A percentile compares a stretch with the other conserved stretches of the same genome.
phyloP scores from a whole-genome alignment of 2,329 filamentous ascomycete genomes.

The Verticillium albo-atrum region DNA sequence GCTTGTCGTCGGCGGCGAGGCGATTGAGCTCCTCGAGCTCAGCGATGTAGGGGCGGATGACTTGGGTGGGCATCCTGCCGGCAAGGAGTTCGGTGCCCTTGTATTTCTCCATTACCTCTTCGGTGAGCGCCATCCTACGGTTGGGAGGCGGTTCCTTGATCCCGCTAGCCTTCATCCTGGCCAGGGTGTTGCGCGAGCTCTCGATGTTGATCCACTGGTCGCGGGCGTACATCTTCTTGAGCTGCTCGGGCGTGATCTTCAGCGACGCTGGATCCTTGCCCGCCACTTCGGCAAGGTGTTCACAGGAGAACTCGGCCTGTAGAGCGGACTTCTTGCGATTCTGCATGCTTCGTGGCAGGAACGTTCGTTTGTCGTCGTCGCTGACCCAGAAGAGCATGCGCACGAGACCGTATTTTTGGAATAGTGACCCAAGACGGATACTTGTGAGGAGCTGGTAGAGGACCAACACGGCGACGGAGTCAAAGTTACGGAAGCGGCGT shows the following conservation, averaged over 20 bases:
- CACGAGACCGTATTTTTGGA: slow-evolving; percentile 75
- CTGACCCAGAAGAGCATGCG: slow-evolving; percentile 73
- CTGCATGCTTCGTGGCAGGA: slow-evolving; percentile 58
- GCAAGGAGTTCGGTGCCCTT: slow-evolving; percentile 12
- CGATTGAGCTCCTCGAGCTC: slow-evolving; percentile 35
- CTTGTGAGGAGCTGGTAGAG: slow-evolving; percentile 57
- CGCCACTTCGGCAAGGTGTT: slow-evolving; percentile 56
- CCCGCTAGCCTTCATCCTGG: slow-evolving; percentile 41
- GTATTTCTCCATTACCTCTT: slow-evolving; percentile 14
- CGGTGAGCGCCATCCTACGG: slow-evolving; percentile 32
- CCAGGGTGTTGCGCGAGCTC: slow-evolving; percentile 32
- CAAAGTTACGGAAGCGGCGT: slow-evolving; percentile 43
- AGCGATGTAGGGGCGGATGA: slow-evolving; percentile 35
- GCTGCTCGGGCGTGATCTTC: slow-evolving; percentile 6
- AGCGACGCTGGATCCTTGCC: slow-evolving; percentile 23
- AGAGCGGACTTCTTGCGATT: slow-evolving; percentile 53
- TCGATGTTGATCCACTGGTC: slow-evolving; percentile 44
- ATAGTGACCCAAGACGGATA: slow-evolving; percentile 52
- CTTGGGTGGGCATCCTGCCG: slow-evolving; percentile 18
- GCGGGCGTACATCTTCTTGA: slow-evolving; percentile 26
- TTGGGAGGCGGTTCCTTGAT: slow-evolving; percentile 42
- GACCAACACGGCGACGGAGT: slow-evolving; percentile 53
- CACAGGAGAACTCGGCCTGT: slow-evolving; percentile 56
- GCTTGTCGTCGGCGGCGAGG: slow-evolving; percentile 11
- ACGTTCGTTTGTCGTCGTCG: slow-evolving; percentile 49